Conservation (phyloP, 2,329 filamentous ascomycete species). For the Sporothrix mexicana region DNA sequence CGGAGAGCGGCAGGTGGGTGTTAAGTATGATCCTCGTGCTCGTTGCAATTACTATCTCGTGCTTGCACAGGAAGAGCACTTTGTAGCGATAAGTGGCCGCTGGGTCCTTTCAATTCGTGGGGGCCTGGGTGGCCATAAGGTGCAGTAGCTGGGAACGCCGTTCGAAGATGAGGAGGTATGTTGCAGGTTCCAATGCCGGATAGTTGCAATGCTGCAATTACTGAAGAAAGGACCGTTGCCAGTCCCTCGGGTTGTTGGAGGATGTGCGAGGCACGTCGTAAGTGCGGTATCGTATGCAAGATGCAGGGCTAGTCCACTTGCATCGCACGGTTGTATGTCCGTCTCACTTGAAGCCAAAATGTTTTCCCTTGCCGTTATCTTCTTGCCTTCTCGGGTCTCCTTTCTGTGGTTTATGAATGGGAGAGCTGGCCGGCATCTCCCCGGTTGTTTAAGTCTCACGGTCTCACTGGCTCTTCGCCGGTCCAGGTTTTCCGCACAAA, state of each 20-base stretch:
- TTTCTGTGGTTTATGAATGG: neutral
- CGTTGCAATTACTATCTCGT: constrained; percentile 12
- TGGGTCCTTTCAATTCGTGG: constrained; percentile 26
- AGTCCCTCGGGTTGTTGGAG: neutral
- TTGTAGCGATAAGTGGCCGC: constrained; percentile 25
- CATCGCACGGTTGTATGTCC: neutral
- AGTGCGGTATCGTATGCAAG: constrained; percentile 7
- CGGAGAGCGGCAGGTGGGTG: constrained; percentile 26
- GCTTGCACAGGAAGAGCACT: constrained; percentile 1
- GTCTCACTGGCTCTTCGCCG: constrained; percentile 3
- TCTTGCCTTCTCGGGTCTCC: neutral
- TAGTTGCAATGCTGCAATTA: neutral
- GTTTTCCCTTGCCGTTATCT: neutral
- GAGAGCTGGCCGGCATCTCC: neutral
- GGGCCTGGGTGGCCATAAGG: constrained; percentile 4
- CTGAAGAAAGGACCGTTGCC: neutral
- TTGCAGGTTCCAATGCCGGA: constrained; percentile 18
- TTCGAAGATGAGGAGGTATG: neutral
- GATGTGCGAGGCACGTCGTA: neutral
- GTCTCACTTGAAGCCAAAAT: neutral
- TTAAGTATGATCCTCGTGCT: constrained; percentile 30
- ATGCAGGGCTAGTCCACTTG: constrained; percentile 17
- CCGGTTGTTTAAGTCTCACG: constrained; percentile 10
- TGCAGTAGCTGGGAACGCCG: constrained; percentile 6
- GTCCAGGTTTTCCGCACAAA: neutral